Base-by-base conservation (phyloP, 176 grass and related monocot genomes). In the Otatea glauca region DNA sequence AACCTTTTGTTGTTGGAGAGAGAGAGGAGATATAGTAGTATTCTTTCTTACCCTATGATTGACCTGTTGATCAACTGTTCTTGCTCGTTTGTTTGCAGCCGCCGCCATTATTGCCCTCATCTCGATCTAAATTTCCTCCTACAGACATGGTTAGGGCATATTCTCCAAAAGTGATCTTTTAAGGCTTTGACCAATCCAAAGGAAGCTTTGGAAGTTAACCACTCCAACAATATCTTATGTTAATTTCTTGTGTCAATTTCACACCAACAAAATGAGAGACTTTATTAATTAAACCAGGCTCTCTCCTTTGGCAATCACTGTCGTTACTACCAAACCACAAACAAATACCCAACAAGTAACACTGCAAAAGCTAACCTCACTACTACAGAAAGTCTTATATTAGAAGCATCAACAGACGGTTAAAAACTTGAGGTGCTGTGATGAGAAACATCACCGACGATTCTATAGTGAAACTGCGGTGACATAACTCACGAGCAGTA, bases 241-340 rank as follows among this genome's bases (percentile, higher is more conserved):
- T 11, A 20, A 63, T 62, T 76, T 81, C 32, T 37, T 21, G 34
- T 62, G 13, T 76, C 82, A 76, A 81, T 42, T 85, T 76, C 77
- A 76, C 77, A 70, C 77, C 8, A 70, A 48, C 42, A 23, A 43
- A 85, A 89, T 51, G 39, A n/a, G 39, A 8, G 42, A 66, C 15
- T 16, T 65, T 82, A 16, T 67, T 56, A 23, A 25, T 45, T 45
- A 53, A 74, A 35, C 59, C 39, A 84, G 15, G 66, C 59, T 66
- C 25, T 20, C 0, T 13, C 25, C 25, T n/a, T 79, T 3, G 49
- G 38, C 27, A 20, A 29, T 65, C 39, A 2, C 25, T 59, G 38
- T 79, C 67, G 75, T 7, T 34, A 6, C 38, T 38, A 1, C 35
- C 58, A 69, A 70, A 43, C 41, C 49, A 38, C 50, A 47, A 59